A percentile compares a stretch with the other conserved stretches of the same genome.
Evolutionary conservation across 805 yeast species (phyloP).

Genomic region (Cyberlindnera subsufficiens): DNA sequence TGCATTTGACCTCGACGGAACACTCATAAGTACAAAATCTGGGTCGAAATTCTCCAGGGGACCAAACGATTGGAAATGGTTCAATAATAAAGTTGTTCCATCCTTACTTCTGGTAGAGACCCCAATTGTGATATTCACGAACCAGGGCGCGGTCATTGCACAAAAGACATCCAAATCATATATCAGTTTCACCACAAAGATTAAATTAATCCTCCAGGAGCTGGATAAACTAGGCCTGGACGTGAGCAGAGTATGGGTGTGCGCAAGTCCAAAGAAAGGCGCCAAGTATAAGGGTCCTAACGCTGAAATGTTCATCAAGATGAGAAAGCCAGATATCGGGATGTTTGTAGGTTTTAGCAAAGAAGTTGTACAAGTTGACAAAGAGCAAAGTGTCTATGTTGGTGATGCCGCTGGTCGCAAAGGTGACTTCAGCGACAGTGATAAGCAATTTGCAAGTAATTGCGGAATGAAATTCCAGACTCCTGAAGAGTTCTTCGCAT

Average conservation of each 20-base stretch:
- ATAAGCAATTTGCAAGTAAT: constrained; percentile 58
- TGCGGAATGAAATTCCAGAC: constrained; percentile 48
- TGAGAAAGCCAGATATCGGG: constrained; percentile 74
- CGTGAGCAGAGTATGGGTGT: constrained; percentile 35
- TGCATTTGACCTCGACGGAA: constrained; percentile 83
- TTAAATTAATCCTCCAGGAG: constrained; percentile 32
- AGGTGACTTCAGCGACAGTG: constrained; percentile 77
- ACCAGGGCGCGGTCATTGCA: constrained; percentile 70
- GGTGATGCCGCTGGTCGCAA: constrained; percentile 96
- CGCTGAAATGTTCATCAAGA: constrained; percentile 20
- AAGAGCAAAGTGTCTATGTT: constrained; percentile 55
- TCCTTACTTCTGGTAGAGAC: constrained; percentile 4
- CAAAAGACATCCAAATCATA: constrained; percentile 29
- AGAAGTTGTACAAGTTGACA: constrained; percentile 28
- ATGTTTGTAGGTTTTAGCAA: constrained; percentile 58
- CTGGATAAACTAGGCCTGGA: constrained; percentile 23
- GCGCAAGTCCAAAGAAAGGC: constrained; percentile 60
- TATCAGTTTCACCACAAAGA: constrained; percentile 34
- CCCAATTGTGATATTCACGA: constrained; percentile 67
- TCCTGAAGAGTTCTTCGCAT: constrained; percentile 64
- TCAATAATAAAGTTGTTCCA: constrained; percentile 30
- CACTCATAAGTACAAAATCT: constrained; percentile 62
- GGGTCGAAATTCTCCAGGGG: constrained; percentile 52
- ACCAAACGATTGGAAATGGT: constrained; percentile 73
- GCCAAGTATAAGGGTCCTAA: constrained; percentile 17